Percentiles rank a stretch among this genome's conserved stretches.
Evolutionary conservation across 2,329 filamentous ascomycete genomes (phyloP).

Genomic region (Aspergillus latus): DNA sequence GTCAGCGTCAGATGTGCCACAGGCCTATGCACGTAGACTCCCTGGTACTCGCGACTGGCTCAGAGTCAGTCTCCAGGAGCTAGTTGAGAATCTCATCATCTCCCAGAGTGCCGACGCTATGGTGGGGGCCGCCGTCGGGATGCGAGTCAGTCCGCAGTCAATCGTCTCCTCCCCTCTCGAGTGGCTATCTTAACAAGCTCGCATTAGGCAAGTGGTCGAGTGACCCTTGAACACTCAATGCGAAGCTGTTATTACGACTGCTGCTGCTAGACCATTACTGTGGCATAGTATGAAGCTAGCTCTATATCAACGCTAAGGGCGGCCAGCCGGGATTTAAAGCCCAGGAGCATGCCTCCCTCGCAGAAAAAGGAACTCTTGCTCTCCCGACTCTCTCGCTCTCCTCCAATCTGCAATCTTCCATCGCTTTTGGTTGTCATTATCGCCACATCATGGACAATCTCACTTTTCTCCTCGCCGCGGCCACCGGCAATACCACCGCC

Average conservation of each 20-base stretch:
- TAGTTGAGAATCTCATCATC: not conserved
- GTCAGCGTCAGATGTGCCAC: too few species aligned
- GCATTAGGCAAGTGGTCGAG: slow-evolving; percentile 1
- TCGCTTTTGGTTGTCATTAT: not conserved
- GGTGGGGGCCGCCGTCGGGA: too few species aligned
- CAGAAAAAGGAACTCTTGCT: not conserved
- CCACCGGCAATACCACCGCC: slow-evolving; percentile 1
- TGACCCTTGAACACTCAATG: not conserved
- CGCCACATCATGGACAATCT: not conserved
- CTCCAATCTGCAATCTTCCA: too few species aligned
- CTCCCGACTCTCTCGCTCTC: not conserved
- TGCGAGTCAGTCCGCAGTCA: too few species aligned
- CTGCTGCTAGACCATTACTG: not conserved
- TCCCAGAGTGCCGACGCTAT: too few species aligned
- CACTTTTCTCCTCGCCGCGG: slow-evolving; percentile 12
- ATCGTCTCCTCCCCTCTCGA: too few species aligned
- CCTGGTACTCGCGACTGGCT: not conserved
- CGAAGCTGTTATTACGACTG: not conserved
- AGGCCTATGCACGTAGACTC: too few species aligned
- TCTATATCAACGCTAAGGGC: not conserved
- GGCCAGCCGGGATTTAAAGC: too few species aligned
- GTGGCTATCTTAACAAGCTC: not conserved
- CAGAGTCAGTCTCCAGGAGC: not conserved
- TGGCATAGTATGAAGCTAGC: not conserved
- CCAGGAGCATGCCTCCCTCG: not conserved